A percentile compares a stretch with the other conserved stretches of the same genome.
These are phyloP conservation scores for Vitis vinifera DNA, from an alignment of 164 flowering plant genomes.

Conservation along the genomic window ASM3070453v1 NC_081807.1:3614501-3615000, in stretches of 20 bases:
- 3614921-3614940: conserved; percentile 81
- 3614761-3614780: conserved; percentile 56
- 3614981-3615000: conserved; percentile 49
- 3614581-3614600: conserved; percentile 75
- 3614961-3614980: conserved; percentile 88
- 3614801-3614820: background rate
- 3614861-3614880: conserved; percentile 51
- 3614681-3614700: conserved; percentile 82
- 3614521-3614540: conserved; percentile 7
- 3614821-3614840: background rate
- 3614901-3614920: conserved; percentile 75
- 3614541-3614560: conserved; percentile 71
- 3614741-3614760: conserved; percentile 75
- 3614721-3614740: conserved; percentile 76
- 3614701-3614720: conserved; percentile 83
- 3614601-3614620: conserved; percentile 84
- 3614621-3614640: conserved; percentile 87
- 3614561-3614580: conserved; percentile 71
- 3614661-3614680: conserved; percentile 84
- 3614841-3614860: background rate
- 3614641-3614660: conserved; percentile 93
- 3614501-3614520: background rate
- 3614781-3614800: background rate
- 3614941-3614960: conserved; percentile 84
- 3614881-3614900: conserved; percentile 90